phyloP scores from a whole-genome alignment of 192 early-diverging fungal species.

The Paraglomus occultum region DNA sequence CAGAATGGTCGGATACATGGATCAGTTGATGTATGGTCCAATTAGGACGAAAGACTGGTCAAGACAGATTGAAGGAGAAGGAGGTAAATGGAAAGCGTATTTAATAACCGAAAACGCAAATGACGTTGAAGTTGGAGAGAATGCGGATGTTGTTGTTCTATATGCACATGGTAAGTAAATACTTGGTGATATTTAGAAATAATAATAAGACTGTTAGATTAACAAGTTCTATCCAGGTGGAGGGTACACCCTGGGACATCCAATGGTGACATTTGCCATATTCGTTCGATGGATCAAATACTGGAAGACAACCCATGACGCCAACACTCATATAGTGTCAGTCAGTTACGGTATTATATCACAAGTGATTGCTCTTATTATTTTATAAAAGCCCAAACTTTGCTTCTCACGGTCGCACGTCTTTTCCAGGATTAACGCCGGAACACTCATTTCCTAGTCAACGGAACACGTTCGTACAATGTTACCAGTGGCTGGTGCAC shows the following conservation, averaged over 20 bases:
- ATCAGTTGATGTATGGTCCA: no score
- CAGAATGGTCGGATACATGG: no score
- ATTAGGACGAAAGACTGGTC: no score
- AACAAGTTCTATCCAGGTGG: constrained; percentile 4
- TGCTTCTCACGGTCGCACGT: neutral
- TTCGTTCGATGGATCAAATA: constrained; percentile 20
- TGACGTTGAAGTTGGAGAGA: constrained; percentile 1
- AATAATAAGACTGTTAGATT: neutral
- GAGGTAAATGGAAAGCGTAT: constrained; percentile 1
- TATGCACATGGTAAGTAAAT: constrained; percentile 25
- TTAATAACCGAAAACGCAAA: constrained; percentile 12
- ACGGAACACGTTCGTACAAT: neutral
- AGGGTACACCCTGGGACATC: neutral
- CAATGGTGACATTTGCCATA: neutral
- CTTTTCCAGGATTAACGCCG: constrained; percentile 8
- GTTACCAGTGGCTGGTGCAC: constrained; percentile 15
- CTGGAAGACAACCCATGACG: constrained; percentile 12
- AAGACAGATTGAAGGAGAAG: neutral
- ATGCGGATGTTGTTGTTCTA: constrained; percentile 23
- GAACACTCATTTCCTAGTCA: constrained; percentile 4
- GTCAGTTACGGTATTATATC: constrained; percentile 21
- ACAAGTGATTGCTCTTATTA: neutral
- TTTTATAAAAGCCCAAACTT: neutral
- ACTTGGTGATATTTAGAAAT: neutral
- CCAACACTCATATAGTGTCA: constrained; percentile 15